These are phyloP conservation scores for Sisymbrium altissimum DNA, from an alignment of 345 rosid species.

Conservation along the genomic window DNA sequence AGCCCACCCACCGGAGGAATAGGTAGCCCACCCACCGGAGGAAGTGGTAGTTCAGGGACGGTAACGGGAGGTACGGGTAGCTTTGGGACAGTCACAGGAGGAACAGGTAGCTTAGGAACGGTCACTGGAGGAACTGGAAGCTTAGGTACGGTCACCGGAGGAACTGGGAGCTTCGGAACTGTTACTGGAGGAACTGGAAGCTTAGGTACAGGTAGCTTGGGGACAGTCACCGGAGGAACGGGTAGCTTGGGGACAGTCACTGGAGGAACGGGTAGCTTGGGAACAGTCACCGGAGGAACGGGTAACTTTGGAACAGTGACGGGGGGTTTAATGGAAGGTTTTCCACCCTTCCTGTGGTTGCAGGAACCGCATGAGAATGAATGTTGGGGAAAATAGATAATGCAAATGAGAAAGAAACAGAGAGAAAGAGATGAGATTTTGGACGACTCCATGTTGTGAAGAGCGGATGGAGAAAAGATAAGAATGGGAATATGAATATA, in stretches of 20 bases:
- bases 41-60: not conserved
- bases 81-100: conserved; percentile 4
- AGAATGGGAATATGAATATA: conserved; percentile 29
- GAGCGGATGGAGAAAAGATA: conserved; percentile 6
- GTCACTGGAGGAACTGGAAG: conserved; percentile 28
- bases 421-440: conserved; percentile 56
- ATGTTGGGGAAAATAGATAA: conserved; percentile 49
- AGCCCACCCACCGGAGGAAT: conserved; percentile 20
- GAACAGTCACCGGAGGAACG: conserved; percentile 40
- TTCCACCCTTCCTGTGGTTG: conserved; percentile 36
- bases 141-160: conserved; percentile 28
- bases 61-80: conserved; percentile 27
- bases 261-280: conserved; percentile 32
- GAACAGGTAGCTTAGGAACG: not conserved
- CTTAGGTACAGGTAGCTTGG: not conserved
- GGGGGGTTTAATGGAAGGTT: conserved; percentile 37
- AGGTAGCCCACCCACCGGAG: conserved; percentile 6
- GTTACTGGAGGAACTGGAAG: conserved; percentile 20
- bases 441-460: conserved; percentile 45
- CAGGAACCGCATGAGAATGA: conserved; percentile 60
- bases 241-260: not conserved
- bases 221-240: conserved; percentile 29
- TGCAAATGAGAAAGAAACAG: conserved; percentile 45
- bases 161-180: conserved; percentile 3
- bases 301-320: conserved; percentile 35